Base-by-base conservation (phyloP, 106 monocot genomes). In the Dioscorea alata region DNA sequence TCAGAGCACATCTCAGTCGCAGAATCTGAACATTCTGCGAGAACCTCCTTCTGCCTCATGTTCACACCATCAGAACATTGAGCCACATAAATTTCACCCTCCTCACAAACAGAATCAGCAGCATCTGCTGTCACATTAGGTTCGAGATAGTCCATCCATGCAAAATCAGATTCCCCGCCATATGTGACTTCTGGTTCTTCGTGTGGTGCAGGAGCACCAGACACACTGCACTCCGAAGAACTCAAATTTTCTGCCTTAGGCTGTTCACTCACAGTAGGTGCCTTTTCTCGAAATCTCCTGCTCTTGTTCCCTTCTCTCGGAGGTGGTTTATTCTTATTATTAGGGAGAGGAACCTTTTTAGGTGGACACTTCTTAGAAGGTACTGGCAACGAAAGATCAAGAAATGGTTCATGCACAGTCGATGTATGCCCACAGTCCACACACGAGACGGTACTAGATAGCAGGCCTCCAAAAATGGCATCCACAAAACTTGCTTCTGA, bases 331-430 rank as follows among this genome's bases (percentile, higher is more conserved):
- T 31, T 50, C 57, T 50, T 77, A 51, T 82, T 81, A 23, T 78
- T 66, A n/a, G 64, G 53, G 53, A 60, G 49, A 12, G 71, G 65
- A 10, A 32, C 23, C 42, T 59, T 71, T 22, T 69, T 80, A 7
- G 61, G 13, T 42, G 66, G 69, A 13, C 71, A 31, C 63, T 80
- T 84, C 72, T 89, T 92, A 34, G 84, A 61, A 50, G 96, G 92
- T 50, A 97, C 78, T 18, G 96, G 92, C 50, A 97, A 51, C 13
- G 96, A 97, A 35, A 97, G 75, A 73, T 97, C 96, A 12, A 89
- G 64, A 64, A 92, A 92, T 16, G 89, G 84, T 65, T 89, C 89
- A 61, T 80, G 78, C 31, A 92, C 86, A 48, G 81, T 54, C 13
- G 96, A 92, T 33, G 79, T 84, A 61, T 81, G 70, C 50, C 86